Conservation (phyloP, 306 rosid species). For the Glycine latifolia region DNA sequence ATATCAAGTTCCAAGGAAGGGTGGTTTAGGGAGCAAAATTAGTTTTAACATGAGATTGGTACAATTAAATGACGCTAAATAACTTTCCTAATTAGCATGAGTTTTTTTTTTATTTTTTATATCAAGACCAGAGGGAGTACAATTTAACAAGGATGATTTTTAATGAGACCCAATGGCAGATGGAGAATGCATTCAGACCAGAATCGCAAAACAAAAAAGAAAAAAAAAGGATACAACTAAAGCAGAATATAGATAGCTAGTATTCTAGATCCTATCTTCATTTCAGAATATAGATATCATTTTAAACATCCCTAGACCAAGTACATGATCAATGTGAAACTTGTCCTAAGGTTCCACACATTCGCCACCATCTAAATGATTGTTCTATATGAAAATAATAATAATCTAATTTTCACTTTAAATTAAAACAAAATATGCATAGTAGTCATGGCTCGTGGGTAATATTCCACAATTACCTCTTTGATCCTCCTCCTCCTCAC, state of each 20-base stretch:
- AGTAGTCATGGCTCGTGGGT: constrained; percentile 4
- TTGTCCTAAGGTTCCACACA: constrained; percentile 13
- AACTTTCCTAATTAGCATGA: no score
- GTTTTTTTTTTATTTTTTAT: no score
- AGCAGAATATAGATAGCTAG: constrained; percentile 29
- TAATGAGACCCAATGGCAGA: constrained; percentile 36
- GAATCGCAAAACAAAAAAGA: no score
- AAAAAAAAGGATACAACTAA: constrained; percentile 25
- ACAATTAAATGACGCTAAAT: no score
- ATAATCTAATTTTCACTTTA: constrained; percentile 4
- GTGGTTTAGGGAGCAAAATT: no score
- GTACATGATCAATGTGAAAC: no score
- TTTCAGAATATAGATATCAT: constrained; percentile 20
- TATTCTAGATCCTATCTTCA: not conserved
- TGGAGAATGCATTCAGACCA: constrained; percentile 23
- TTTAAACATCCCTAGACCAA: constrained; percentile 34
- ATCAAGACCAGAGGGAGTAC: not conserved
- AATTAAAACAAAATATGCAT: constrained; percentile 27
- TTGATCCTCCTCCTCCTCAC: constrained; percentile 65
- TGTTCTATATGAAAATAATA: not conserved
- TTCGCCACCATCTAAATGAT: constrained; percentile 32
- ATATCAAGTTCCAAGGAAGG: no score
- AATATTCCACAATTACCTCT: constrained; percentile 54
- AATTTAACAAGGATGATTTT: constrained; percentile 20
- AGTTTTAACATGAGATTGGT: no score